Evolutionary conservation across 1,139 yeast species (phyloP).

Genomic region (Taphrina populina): DNA sequence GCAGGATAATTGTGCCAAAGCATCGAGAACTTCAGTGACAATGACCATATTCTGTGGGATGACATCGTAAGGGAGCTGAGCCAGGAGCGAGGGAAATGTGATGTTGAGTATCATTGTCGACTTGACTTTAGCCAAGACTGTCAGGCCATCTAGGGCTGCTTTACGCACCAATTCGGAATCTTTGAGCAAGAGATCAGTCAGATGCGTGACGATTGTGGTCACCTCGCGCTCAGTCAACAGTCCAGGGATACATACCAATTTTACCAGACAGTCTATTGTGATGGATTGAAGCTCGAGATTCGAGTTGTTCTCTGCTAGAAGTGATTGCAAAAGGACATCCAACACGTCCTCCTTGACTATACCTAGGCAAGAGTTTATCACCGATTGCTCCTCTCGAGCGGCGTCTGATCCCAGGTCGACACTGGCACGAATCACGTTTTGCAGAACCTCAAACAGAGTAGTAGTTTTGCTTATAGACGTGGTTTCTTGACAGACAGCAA

Average conservation of each 20-base stretch:
- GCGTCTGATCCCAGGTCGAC: constrained; percentile 28
- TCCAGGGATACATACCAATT: constrained; percentile 52
- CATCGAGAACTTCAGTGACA: constrained; percentile 40
- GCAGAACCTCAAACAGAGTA: constrained; percentile 55
- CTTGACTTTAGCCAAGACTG: constrained; percentile 50
- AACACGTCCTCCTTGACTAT: constrained; percentile 51
- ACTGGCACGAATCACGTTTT: constrained; percentile 52
- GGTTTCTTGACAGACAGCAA: constrained; percentile 42
- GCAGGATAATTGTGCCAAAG: constrained; percentile 44
- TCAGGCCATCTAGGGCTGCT: constrained; percentile 56
- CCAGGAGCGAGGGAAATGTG: constrained; percentile 61
- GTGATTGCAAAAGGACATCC: constrained; percentile 59
- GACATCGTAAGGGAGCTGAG: constrained; percentile 52
- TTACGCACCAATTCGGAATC: constrained; percentile 46
- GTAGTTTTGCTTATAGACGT: constrained; percentile 59
- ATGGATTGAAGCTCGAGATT: constrained; percentile 61
- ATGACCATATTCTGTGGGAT: constrained; percentile 40
- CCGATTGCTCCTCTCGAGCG: too few relatives aligned
- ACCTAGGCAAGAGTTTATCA: constrained; percentile 61
- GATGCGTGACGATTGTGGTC: constrained; percentile 62
- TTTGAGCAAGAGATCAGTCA: constrained; percentile 61
- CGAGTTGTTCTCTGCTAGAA: constrained; percentile 53
- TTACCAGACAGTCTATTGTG: constrained; percentile 63
- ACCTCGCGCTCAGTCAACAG: constrained; percentile 58
- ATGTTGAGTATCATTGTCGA: constrained; percentile 56